A percentile compares a stretch with the other conserved stretches of the same genome.
These are phyloP conservation scores for Grosmannia penicillata DNA, from an alignment of 2,329 filamentous ascomycete species.

Conservation along the genomic window DNA sequence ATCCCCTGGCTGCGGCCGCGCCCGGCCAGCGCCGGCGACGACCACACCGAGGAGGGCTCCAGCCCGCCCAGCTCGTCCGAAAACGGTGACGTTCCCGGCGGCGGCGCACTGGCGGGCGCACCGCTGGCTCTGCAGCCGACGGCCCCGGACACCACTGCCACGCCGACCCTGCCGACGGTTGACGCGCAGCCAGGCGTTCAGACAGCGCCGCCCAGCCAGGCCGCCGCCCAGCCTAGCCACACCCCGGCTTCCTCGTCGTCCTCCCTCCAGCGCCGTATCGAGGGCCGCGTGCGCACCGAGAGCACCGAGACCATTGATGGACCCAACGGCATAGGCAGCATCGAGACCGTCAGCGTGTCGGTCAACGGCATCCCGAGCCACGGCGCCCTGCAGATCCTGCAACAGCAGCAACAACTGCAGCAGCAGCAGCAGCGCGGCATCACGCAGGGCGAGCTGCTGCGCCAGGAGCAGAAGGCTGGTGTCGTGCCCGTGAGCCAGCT, in stretches of 20 bases:
- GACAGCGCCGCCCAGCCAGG: no score
- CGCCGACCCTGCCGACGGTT: no score
- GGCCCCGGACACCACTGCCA: background rate
- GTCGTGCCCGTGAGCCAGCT: slow-evolving; percentile 57
- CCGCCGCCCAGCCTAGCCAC: no score
- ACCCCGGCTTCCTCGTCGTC: no score
- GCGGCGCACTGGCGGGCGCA: slow-evolving; percentile 10
- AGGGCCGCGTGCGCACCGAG: slow-evolving; percentile 53
- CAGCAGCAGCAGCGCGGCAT: slow-evolving; percentile 33
- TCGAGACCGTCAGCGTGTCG: slow-evolving; percentile 68
- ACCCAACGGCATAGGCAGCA: slow-evolving; percentile 61
- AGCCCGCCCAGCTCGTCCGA: slow-evolving; percentile 8
- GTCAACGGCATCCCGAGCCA: slow-evolving; percentile 53
- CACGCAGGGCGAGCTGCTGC: slow-evolving; percentile 69
- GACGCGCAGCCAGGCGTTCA: no score
- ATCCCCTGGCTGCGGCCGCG: slow-evolving; percentile 67
- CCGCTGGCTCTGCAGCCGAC: background rate
- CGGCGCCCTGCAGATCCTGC: slow-evolving; percentile 16
- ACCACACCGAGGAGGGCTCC: slow-evolving; percentile 7
- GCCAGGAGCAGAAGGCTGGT: slow-evolving; percentile 75
- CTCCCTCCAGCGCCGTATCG: slow-evolving; percentile 19
- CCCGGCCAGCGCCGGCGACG: slow-evolving; percentile 11
- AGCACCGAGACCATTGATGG: slow-evolving; percentile 70
- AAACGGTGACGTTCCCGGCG: slow-evolving; percentile 5
- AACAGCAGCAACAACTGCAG: slow-evolving; percentile 9